These are phyloP conservation scores for Microbotryum scabiosae DNA, from an alignment of 1,284 basidiomycete genomes.

Conservation along the genomic window DNA sequence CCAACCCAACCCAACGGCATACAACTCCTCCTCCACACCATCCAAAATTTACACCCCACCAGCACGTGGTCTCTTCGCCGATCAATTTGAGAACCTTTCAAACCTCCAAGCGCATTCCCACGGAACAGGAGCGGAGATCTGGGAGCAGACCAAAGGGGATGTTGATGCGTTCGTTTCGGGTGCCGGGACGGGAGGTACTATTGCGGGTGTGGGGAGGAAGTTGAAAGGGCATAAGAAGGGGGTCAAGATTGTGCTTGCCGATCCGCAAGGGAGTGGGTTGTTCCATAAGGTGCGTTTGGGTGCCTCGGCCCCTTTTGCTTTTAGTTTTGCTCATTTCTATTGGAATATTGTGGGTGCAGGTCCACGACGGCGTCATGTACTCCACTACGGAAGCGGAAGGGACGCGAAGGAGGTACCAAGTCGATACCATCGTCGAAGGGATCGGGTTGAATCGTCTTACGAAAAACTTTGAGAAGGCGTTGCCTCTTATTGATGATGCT, in stretches of 20 bases:
- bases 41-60: constrained; percentile 6
- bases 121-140: constrained; percentile 91
- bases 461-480: constrained; percentile 70
- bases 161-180: constrained; percentile 88
- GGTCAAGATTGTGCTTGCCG: constrained; percentile 63
- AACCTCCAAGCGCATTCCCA: constrained; percentile 84
- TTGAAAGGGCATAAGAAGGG: constrained; percentile 60
- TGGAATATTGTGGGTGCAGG: constrained; percentile 42
- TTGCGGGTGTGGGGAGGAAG: constrained; percentile 74
- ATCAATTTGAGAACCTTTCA: constrained; percentile 81
- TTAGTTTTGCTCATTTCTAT: background rate
- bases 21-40: background rate
- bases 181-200: constrained; percentile 87
- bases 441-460: constrained; percentile 83
- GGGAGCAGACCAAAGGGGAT: constrained; percentile 77
- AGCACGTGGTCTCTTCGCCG: constrained; percentile 58
- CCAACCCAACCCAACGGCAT: background rate
- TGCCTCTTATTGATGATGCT: constrained; percentile 75
- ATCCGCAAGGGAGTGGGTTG: constrained; percentile 89
- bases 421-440: constrained; percentile 62
- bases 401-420: constrained; percentile 81
- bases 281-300: constrained; percentile 69
- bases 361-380: constrained; percentile 90
- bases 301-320: constrained; percentile 8
- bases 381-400: constrained; percentile 86